Conservation (phyloP, 352 stramenopile species). For the Thraustochytrium aureum region DNA sequence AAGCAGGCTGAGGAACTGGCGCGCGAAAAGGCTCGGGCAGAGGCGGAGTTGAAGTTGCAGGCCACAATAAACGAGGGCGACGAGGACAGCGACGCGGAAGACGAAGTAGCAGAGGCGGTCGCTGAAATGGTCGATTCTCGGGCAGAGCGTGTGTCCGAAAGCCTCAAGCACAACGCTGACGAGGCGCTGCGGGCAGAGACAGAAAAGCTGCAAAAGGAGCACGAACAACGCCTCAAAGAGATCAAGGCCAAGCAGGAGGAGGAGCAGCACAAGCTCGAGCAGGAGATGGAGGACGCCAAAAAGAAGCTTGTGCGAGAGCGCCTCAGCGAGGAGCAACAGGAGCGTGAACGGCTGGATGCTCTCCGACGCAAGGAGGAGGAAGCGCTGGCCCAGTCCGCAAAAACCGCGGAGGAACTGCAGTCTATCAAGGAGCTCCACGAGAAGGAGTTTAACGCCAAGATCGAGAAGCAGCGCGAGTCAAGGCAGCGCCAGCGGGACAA, state of each 20-base stretch:
- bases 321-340: constrained; percentile 3
- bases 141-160: constrained; percentile 48
- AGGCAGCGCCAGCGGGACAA: constrained; percentile 61
- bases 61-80: constrained; percentile 35
- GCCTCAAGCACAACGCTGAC: constrained; percentile 60
- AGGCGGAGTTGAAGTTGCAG: neutral
- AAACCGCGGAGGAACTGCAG: constrained; percentile 40
- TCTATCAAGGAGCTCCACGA: constrained; percentile 57
- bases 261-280: constrained; percentile 25
- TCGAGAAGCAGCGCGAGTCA: constrained; percentile 61
- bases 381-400: constrained; percentile 9
- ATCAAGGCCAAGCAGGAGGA: constrained; percentile 37
- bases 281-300: constrained; percentile 41
- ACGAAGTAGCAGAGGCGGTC: constrained; percentile 62
- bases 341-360: neutral
- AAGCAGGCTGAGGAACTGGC: neutral
- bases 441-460: constrained; percentile 61
- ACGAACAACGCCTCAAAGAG: constrained; percentile 23
- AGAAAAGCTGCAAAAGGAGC: constrained; percentile 14
- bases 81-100: constrained; percentile 57
- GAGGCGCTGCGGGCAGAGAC: constrained; percentile 57
- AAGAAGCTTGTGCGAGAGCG: constrained; percentile 28
- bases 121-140: neutral
- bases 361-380: neutral
- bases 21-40: too few species aligned